Percentiles rank a stretch among this genome's conserved stretches.
phyloP scores from a whole-genome alignment of 768 basidiomycete species.

The Candolleomyces aberdarensis region DNA sequence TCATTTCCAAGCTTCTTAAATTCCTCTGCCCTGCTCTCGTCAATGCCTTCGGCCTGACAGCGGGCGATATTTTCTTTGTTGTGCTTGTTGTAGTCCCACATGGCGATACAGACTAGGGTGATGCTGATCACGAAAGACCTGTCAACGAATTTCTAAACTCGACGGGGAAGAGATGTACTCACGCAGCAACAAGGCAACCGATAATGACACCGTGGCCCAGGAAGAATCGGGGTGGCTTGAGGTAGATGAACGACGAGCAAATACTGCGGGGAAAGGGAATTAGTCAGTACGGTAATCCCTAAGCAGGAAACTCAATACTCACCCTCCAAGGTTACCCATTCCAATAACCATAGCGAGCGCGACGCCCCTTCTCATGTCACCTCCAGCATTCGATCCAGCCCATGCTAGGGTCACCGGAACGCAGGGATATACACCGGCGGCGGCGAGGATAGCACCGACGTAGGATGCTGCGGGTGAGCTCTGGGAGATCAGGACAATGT shows the following conservation, averaged over 20 bases:
- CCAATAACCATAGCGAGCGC: constrained; percentile 52
- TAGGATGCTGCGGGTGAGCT: constrained; percentile 35
- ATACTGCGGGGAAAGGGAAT: constrained; percentile 25
- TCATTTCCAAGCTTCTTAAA: constrained; percentile 49
- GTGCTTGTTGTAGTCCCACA: constrained; percentile 46
- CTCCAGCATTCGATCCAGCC: constrained; percentile 53
- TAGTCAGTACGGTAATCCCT: neutral
- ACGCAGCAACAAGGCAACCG: constrained; percentile 33
- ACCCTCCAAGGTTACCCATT: constrained; percentile 54
- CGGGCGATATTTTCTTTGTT: constrained; percentile 47
- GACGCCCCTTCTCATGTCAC: constrained; percentile 50
- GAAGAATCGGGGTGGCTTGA: constrained; percentile 33
- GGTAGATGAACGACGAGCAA: constrained; percentile 38
- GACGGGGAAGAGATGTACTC: constrained; percentile 6
- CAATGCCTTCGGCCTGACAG: constrained; percentile 43
- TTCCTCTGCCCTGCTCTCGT: constrained; percentile 33
- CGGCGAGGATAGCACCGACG: constrained; percentile 45
- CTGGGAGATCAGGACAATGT: constrained; percentile 44
- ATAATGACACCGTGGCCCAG: constrained; percentile 34
- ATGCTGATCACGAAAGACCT: constrained; percentile 21
- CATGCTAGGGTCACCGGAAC: constrained; percentile 48
- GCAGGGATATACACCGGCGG: constrained; percentile 49
- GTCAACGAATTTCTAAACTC: neutral
- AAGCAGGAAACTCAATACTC: constrained; percentile 1
- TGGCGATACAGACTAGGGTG: constrained; percentile 36